phyloP scores from a whole-genome alignment of 1,284 basidiomycete species.

The Rugosomyces carneus region DNA sequence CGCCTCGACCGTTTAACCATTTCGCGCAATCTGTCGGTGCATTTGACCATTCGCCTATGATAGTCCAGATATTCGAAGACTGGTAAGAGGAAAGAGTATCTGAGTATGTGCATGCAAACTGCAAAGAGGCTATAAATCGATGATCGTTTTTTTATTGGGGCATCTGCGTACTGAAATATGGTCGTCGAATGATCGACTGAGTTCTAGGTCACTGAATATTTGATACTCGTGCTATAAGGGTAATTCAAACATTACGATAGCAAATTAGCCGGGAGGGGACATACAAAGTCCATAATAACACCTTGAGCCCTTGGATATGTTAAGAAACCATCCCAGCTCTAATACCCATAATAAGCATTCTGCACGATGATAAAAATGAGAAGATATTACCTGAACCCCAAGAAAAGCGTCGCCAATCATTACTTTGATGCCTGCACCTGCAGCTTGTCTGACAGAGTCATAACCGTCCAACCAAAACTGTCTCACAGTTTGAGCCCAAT shows the following conservation, averaged over 20 bases:
- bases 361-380: neutral
- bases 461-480: slow-evolving; percentile 57
- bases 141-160: neutral
- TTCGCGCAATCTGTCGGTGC: slow-evolving; percentile 77
- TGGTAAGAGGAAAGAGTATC: slow-evolving; percentile 35
- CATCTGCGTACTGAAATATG: slow-evolving; percentile 41
- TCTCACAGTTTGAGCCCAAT: slow-evolving; percentile 37
- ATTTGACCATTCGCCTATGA: slow-evolving; percentile 75
- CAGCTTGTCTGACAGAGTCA: slow-evolving; percentile 41
- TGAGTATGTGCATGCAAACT: slow-evolving; percentile 42
- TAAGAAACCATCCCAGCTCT: slow-evolving; percentile 59
- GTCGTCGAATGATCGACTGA: slow-evolving; percentile 47
- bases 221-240: slow-evolving; percentile 66
- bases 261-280: slow-evolving; percentile 14
- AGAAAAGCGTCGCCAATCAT: slow-evolving; percentile 76
- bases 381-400: slow-evolving; percentile 41
- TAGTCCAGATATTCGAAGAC: slow-evolving; percentile 50
- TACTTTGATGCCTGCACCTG: slow-evolving; percentile 41
- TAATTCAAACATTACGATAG: slow-evolving; percentile 1
- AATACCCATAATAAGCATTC: neutral
- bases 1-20: slow-evolving; percentile 67
- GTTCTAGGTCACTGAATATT: slow-evolving; percentile 61
- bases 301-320: slow-evolving; percentile 43
- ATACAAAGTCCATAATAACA: slow-evolving; percentile 59
- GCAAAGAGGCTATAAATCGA: neutral